A percentile compares a stretch with the other conserved stretches of the same genome.
Evolutionary conservation across 176 grass and related monocot genomes (phyloP).

Genomic region (Aechmea fasciata): DNA sequence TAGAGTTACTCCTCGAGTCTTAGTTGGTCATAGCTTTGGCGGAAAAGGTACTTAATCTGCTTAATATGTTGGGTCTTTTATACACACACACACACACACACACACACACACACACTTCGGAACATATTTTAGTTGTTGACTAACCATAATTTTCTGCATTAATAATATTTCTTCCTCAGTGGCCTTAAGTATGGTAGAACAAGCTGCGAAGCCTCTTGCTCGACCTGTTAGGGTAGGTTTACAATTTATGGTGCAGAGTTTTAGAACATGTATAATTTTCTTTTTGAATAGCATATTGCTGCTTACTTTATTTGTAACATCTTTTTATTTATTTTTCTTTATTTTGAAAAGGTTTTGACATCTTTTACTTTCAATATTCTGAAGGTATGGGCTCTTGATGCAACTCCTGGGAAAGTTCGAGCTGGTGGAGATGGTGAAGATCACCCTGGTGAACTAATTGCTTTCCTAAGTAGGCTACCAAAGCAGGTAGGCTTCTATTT

Average conservation of each 20-base stretch:
- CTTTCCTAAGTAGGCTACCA: constrained; percentile 69
- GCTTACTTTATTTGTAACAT: neutral
- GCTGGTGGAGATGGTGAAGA: constrained; percentile 93
- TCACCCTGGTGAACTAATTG: constrained; percentile 86
- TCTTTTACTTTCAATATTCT: constrained; percentile 13
- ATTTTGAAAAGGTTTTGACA: neutral
- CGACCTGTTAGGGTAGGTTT: constrained; percentile 81
- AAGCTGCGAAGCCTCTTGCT: constrained; percentile 93
- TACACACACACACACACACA: no score
- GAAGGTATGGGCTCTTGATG: constrained; percentile 97
- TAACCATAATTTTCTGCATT: neutral
- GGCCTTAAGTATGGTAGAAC: constrained; percentile 97
- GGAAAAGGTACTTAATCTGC: constrained; percentile 69
- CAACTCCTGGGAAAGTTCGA: constrained; percentile 84
- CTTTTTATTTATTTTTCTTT: constrained; percentile 12
- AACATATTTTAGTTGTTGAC: neutral
- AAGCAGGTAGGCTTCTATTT: constrained; percentile 28
- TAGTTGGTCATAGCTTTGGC: constrained; percentile 97
- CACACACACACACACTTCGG: no score
- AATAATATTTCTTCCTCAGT: constrained; percentile 36
- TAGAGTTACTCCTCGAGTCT: constrained; percentile 76
- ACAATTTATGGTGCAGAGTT: neutral
- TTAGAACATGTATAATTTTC: neutral
- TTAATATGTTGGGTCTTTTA: neutral
- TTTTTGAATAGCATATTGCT: constrained; percentile 8